phyloP scores from a whole-genome alignment of 805 yeast species.

The Saccharomycopsis lassenensis region DNA sequence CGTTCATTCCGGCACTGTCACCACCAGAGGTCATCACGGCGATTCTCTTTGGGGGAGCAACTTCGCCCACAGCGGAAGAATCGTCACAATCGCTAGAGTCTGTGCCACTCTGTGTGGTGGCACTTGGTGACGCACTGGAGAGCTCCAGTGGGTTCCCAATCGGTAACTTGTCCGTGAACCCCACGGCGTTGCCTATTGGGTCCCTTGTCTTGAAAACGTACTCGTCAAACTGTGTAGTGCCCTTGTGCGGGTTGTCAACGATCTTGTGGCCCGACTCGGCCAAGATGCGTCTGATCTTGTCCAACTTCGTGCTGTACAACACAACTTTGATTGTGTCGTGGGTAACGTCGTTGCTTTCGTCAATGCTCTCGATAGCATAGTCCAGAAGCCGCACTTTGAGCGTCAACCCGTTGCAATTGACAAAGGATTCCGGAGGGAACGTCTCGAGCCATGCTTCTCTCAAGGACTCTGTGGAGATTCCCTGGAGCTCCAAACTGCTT shows the following conservation, averaged over 20 bases:
- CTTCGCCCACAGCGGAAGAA: constrained; percentile 19
- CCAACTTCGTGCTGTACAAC: constrained; percentile 27
- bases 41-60: constrained; percentile 38
- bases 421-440: constrained; percentile 25
- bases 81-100: constrained; percentile 14
- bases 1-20: constrained; percentile 98
- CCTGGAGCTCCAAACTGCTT: constrained; percentile 29
- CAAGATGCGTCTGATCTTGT: constrained; percentile 8
- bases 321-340: constrained; percentile 11
- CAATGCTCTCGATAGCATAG: constrained; percentile 3
- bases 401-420: constrained; percentile 4
- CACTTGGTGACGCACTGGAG: constrained; percentile 32
- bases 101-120: constrained; percentile 20
- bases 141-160: too few species aligned
- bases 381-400: constrained; percentile 13
- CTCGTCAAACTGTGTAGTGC: constrained; percentile 1
- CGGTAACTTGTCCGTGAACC: too few species aligned
- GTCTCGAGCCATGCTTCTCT: constrained; percentile 66
- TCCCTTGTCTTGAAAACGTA: constrained; percentile 30
- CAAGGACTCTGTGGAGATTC: constrained; percentile 55
- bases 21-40: constrained; percentile 99
- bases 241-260: constrained; percentile 8
- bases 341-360: constrained; percentile 7
- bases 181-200: constrained; percentile 55
- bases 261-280: constrained; percentile 2